Evolutionary conservation across 176 grass and related monocot genomes (phyloP), one percentile per base, ranked within the genome.

Genomic region (Carex myosuroides): DNA sequence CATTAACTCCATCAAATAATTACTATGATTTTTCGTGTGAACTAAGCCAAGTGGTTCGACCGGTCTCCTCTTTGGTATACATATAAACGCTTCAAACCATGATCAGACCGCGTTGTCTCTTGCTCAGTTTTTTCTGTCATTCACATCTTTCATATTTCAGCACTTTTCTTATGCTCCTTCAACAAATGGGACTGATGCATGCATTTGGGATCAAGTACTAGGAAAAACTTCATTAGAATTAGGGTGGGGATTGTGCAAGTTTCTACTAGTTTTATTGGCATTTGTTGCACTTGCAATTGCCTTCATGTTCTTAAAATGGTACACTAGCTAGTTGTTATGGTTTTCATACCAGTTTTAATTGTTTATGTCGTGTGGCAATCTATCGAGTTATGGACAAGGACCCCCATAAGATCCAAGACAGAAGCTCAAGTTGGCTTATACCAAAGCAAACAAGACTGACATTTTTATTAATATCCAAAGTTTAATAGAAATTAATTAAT

Each of bases 391-490:
- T 66, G 11, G 6, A 13, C 24, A 14, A 35, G 24, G 24, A 24
- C n/a, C 24, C 8, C 37, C 6, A 21, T 13, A 30, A 64, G 42
- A 73, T 24, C 70, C 18, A 50, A 73, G n/a, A 73, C 8, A 21
- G n/a, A 12, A 5, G 70, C 10, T 52, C 42, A 73, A 73, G 42
- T 46, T 13, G 42, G 70, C 70, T 73, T 73, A 73, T 18, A 48
- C 42, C n/a, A 73, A 73, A n/a, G 70, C 3, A 73, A 73, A 73
- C 20, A 73, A 22, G 70, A n/a, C n/a, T n/a, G n/a, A n/a, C n/a
- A n/a, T n/a, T n/a, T n/a, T n/a, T n/a, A n/a, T n/a, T n/a, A n/a
- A n/a, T n/a, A n/a, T n/a, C n/a, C n/a, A n/a, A n/a, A n/a, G n/a
- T n/a, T n/a, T n/a, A n/a, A n/a, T n/a, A n/a, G n/a, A n/a, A n/a